A percentile compares a stretch with the other conserved stretches of the same genome.
These are phyloP conservation scores for Phanerochaete sordida DNA, from an alignment of 768 basidiomycete species.

Conservation along the genomic window DNA sequence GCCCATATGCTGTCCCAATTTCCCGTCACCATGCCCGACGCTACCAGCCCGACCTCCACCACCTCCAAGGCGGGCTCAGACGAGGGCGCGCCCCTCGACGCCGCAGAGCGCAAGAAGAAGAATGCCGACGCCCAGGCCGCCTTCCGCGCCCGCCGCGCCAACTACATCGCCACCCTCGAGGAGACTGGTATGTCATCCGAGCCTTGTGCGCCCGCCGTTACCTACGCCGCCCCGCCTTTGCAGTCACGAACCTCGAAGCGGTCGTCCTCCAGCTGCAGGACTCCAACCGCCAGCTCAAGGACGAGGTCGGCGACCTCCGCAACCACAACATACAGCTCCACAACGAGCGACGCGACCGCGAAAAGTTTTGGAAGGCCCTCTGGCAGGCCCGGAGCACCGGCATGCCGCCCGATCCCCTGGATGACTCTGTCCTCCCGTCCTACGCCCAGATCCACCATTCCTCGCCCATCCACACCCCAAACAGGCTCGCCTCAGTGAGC, in stretches of 20 bases:
- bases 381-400: slow-evolving; percentile 57
- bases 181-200: slow-evolving; percentile 52
- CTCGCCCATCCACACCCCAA: slow-evolving; percentile 20
- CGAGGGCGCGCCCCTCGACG: slow-evolving; percentile 34
- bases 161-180: slow-evolving; percentile 85
- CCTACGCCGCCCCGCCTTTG: slow-evolving; percentile 3
- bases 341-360: slow-evolving; percentile 65
- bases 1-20: slow-evolving; percentile 14
- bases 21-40: slow-evolving; percentile 14
- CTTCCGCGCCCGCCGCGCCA: slow-evolving; percentile 75
- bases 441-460: slow-evolving; percentile 20
- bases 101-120: slow-evolving; percentile 80
- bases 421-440: slow-evolving; percentile 50
- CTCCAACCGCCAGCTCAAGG: slow-evolving; percentile 65
- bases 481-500: slow-evolving; percentile 21
- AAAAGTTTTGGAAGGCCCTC: slow-evolving; percentile 69
- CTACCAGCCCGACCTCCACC: slow-evolving; percentile 26
- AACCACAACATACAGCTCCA: slow-evolving; percentile 65
- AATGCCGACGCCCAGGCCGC: slow-evolving; percentile 89
- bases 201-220: slow-evolving; percentile 3
- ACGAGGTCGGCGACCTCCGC: slow-evolving; percentile 57
- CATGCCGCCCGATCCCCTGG: slow-evolving; percentile 30
- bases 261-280: slow-evolving; percentile 84
- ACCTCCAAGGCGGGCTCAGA: slow-evolving; percentile 34
- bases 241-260: slow-evolving; percentile 81